Conservation (phyloP, 2,329 filamentous ascomycete species). For the Colletotrichum destructivum region DNA sequence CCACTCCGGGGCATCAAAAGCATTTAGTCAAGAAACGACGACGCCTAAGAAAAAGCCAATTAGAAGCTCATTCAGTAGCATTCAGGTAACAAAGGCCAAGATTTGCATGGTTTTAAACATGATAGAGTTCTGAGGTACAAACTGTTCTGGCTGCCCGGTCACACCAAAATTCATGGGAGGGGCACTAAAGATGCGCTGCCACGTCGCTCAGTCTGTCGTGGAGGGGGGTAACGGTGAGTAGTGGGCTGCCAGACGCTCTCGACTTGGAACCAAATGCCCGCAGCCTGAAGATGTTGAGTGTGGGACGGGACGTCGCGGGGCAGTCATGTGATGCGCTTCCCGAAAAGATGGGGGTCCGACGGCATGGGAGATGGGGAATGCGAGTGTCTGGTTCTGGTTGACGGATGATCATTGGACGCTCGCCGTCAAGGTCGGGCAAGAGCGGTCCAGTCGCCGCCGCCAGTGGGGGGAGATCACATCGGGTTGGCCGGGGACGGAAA, state of each 20-base stretch:
- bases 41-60: conserved; percentile 10
- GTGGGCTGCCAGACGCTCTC: neutral
- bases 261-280: conserved; percentile 15
- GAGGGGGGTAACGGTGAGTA: conserved; percentile 16
- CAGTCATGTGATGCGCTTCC: conserved; percentile 40
- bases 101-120: neutral
- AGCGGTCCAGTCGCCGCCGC: conserved; percentile 1
- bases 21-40: neutral
- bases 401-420: conserved; percentile 12
- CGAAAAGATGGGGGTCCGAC: conserved; percentile 16
- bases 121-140: neutral
- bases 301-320: conserved; percentile 36
- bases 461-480: neutral
- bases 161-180: conserved; percentile 9
- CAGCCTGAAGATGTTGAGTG: conserved; percentile 6
- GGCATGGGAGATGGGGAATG: conserved; percentile 16
- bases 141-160: conserved; percentile 14
- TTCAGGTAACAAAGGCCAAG: neutral
- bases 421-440: neutral
- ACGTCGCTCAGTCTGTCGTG: conserved; percentile 35
- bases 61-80: conserved; percentile 1
- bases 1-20: neutral
- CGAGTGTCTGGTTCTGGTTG: conserved; percentile 13
- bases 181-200: conserved; percentile 38
- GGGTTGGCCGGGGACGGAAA: conserved; percentile 9